Evolutionary conservation across 176 grass and related monocot species (phyloP).

Genomic region (Paspalum notatum): DNA sequence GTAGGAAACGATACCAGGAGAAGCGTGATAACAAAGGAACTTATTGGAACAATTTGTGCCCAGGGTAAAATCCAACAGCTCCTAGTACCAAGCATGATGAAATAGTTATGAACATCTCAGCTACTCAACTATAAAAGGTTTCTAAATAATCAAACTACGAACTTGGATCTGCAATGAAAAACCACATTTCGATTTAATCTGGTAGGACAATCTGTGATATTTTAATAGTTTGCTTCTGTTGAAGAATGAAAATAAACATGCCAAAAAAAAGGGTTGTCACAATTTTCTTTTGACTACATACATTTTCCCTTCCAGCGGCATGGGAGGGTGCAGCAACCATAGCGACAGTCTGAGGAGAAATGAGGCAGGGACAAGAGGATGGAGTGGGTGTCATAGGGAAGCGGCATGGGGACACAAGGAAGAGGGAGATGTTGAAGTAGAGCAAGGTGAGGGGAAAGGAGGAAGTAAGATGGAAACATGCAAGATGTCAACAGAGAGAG

Average conservation of each 20-base stretch:
- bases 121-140: not conserved
- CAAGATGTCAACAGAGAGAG: not conserved
- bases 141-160: not conserved
- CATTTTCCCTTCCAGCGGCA: not conserved
- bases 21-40: not conserved
- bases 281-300: not conserved
- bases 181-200: not conserved
- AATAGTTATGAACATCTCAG: not conserved
- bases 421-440: not conserved
- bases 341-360: not conserved
- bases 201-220: not conserved
- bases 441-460: not conserved
- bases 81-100: not conserved
- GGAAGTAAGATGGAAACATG: not conserved
- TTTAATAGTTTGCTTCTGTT: slow-evolving; percentile 2
- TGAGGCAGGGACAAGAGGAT: not conserved
- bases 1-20: not conserved
- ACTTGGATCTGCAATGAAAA: not conserved
- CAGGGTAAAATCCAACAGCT: not conserved
- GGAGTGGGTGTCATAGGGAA: not conserved
- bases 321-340: no score
- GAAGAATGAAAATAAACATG: not conserved
- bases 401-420: not conserved
- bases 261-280: not conserved
- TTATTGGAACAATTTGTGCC: not conserved